Conservation (phyloP, 1,284 basidiomycete species). For the Pseudozyma hubeiensis region DNA sequence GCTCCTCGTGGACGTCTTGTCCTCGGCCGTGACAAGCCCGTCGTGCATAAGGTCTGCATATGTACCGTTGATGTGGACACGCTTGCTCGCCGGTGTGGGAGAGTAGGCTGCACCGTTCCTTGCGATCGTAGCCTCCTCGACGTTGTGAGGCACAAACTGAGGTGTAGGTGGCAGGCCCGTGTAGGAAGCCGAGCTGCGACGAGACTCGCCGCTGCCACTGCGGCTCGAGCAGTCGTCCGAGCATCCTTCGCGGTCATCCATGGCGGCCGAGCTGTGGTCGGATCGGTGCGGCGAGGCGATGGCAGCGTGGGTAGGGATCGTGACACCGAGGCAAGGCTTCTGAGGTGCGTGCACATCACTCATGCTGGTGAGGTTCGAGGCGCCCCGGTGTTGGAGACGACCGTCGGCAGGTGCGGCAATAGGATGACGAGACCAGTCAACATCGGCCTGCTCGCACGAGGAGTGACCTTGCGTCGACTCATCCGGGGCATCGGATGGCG, state of each 20-base stretch:
- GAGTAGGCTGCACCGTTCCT: slow-evolving; percentile 18
- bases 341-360: slow-evolving; percentile 30
- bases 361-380: slow-evolving; percentile 38
- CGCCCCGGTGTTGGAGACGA: slow-evolving; percentile 13
- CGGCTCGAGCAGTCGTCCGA: slow-evolving; percentile 51
- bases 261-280: slow-evolving; percentile 23
- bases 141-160: slow-evolving; percentile 42
- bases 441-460: slow-evolving; percentile 25
- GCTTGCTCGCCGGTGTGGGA: slow-evolving; percentile 33
- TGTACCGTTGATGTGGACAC: slow-evolving; percentile 8
- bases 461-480: slow-evolving; percentile 15
- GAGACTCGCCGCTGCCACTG: slow-evolving; percentile 48
- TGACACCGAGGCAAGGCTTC: slow-evolving; percentile 21
- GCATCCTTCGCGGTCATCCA: slow-evolving; percentile 38
- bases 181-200: slow-evolving; percentile 56
- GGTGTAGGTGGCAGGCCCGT: slow-evolving; percentile 59
- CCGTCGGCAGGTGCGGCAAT: slow-evolving; percentile 19
- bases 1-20: slow-evolving; percentile 20
- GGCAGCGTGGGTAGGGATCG: slow-evolving; percentile 19
- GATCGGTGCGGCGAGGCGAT: slow-evolving; percentile 15
- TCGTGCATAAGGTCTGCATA: slow-evolving; percentile 15
- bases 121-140: slow-evolving; percentile 18
- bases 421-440: slow-evolving; percentile 37
- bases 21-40: slow-evolving; percentile 12
- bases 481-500: slow-evolving; percentile 32